Evolutionary conservation across 768 basidiomycete species (phyloP), one percentile per base, ranked within the genome.

Genomic region (Paxillus ammoniavirescens): DNA sequence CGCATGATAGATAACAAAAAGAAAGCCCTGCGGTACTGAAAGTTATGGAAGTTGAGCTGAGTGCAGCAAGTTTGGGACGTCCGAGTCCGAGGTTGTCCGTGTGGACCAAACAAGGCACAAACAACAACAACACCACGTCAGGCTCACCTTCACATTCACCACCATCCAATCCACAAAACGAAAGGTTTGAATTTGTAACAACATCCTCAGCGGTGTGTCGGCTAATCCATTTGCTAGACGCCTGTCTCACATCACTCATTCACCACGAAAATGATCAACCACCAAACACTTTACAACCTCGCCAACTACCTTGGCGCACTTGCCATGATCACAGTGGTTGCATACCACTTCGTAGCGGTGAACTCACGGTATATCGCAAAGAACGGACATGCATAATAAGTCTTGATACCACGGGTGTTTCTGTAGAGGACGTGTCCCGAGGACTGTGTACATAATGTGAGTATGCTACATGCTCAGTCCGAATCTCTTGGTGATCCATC

Each of bases 301-400:
- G 88, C 92, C 54, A 94, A 93, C 71, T 75, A 82, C 28, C 83
- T 95, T 15, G 94, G 94, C 36, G 76, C 86, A 36, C 75, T 91
- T 49, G 90, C 95, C 28, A 93, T 98, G 87, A 63, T 92, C 60
- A 85, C 89, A 5, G 87, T 94, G 51, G 86, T 98, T 50, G 81
- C 83, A 44, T 97, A 95, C 72, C 95, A 98, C 74, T 82, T 96
- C 63, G 75, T 98, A 47, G 87, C 91, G 33, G 91, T 96, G 56
- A 95, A 95, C 62, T 82, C 84, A 38, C 79, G 79, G 18, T 64
- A 76, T 56, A 56, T 79, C 66, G 66, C 67, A 69, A 54, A 57
- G 56, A 56, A 65, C 44, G 50, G 61, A 43, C n/a, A 66, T 62
- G 55, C 58, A 59, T 40, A 56, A 56, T 51, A n/a, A 42, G 40